phyloP scores from a whole-genome alignment of 2,329 filamentous ascomycete species.

The Arthroderma sp. region DNA sequence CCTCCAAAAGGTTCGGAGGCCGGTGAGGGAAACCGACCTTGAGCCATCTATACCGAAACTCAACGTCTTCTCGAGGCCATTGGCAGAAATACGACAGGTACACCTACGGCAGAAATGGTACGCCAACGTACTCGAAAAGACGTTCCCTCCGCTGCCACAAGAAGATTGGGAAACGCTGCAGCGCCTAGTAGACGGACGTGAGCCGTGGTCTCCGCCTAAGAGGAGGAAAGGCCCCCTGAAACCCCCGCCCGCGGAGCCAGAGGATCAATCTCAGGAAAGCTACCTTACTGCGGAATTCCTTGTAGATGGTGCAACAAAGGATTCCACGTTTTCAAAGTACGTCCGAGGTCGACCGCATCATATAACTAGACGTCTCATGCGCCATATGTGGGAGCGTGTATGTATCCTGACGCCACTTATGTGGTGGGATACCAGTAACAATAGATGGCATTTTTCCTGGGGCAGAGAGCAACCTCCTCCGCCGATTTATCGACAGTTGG shows the following conservation, averaged over 20 bases:
- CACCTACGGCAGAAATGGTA: constrained; percentile 30
- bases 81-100: constrained; percentile 24
- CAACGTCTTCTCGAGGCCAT: constrained; percentile 27
- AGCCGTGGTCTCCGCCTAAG: constrained; percentile 23
- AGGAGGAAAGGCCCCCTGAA: constrained; percentile 16
- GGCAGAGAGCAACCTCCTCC: constrained; percentile 10
- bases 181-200: constrained; percentile 23
- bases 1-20: constrained; percentile 17
- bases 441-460: constrained; percentile 24
- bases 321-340: constrained; percentile 25
- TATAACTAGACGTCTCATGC: constrained; percentile 31
- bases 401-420: constrained; percentile 24
- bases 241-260: neutral
- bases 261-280: constrained; percentile 2
- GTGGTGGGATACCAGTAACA: constrained; percentile 15
- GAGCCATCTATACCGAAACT: constrained; percentile 25
- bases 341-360: constrained; percentile 29
- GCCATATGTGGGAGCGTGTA: constrained; percentile 28
- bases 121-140: constrained; percentile 18
- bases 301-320: constrained; percentile 27
- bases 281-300: constrained; percentile 22
- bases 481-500: constrained; percentile 9
- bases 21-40: constrained; percentile 8
- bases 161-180: constrained; percentile 26
- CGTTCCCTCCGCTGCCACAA: constrained; percentile 32